A percentile compares a stretch with the other conserved stretches of the same genome.
phyloP scores from a whole-genome alignment of 2,329 filamentous ascomycete genomes.

The Botrytis squamosa region DNA sequence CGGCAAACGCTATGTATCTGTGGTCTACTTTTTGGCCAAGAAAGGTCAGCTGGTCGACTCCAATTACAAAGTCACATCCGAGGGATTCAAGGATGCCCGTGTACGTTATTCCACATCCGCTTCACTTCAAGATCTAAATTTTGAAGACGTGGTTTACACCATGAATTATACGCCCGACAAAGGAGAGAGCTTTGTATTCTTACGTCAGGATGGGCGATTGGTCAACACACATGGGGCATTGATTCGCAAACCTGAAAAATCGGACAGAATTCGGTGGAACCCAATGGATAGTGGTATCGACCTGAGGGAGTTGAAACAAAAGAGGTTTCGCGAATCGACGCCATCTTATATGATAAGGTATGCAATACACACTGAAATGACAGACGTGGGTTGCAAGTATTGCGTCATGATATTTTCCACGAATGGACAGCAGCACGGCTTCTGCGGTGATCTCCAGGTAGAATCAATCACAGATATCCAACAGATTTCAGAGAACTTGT shows the following conservation, averaged over 20 bases:
- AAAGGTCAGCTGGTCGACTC: not conserved
- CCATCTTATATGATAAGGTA: not conserved
- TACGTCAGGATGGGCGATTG: not conserved
- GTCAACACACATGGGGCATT: not conserved
- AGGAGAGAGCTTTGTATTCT: not conserved
- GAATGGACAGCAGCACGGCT: not conserved
- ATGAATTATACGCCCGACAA: not conserved
- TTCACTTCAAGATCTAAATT: not conserved
- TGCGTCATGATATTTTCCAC: not conserved
- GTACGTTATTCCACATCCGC: not conserved
- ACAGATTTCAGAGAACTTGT: constrained; percentile 1
- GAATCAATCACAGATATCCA: not conserved
- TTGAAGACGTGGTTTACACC: not conserved
- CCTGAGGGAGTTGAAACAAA: not conserved
- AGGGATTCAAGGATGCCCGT: not conserved
- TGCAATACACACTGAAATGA: not conserved
- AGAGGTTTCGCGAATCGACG: not conserved
- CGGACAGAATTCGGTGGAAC: not conserved
- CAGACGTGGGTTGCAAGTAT: not conserved
- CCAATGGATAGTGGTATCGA: not conserved
- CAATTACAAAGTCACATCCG: not conserved
- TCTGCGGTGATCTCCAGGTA: not conserved
- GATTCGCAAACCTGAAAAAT: not conserved
- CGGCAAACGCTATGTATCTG: not conserved
- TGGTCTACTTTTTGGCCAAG: not conserved